Evolutionary conservation across 1,284 basidiomycete genomes (phyloP), one percentile per base, ranked within the genome.

Genomic region (Leucoagaricus sp.): DNA sequence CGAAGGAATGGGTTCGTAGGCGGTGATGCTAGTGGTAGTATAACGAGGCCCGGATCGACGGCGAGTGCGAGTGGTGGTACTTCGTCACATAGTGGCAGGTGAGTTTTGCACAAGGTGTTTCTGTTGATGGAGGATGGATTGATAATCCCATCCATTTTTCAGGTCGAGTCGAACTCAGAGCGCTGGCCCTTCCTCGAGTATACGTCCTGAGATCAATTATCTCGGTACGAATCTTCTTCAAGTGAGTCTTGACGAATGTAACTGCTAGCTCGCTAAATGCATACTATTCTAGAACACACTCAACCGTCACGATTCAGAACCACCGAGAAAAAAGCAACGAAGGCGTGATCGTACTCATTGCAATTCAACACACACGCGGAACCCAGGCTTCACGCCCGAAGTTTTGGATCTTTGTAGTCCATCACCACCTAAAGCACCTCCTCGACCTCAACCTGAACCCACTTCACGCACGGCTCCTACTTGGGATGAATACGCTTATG

Each of bases 181-280:
- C 21, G 6, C n/a, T 38, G 42, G 42, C 9, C 55, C 55, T 8
- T 36, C 41, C 23, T 57, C 42, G 19, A 51, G 15, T 28, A 51
- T 45, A 23, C 38, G 26, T 17, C 33, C 42, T 26, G 25, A 46
- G 8, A 47, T 51, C 19, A 38, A 47, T 5, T 6, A 34, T 17
- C 15, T 42, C 12, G 40, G 46, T 9, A 33, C 46, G 15, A 41
- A 28, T 10, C 7, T 17, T 10, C 7, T 17, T 10, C 31, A 29
- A 38, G 53, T 49, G 15, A 8, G 46, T 41, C 26, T 6, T 23
- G 25, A 12, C 19, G 7, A 7, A 23, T 23, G 5, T 5, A 2
- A 21, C 19, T 5, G n/a, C 23, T 6, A 21, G 10, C 17, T 15
- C 5, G 4, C 4, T 41, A 21, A 41, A 3, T 41, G 17, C 19